A percentile compares a stretch with the other conserved stretches of the same genome.
These are phyloP conservation scores for Ceratocystis ficicola DNA, from an alignment of 2,329 filamentous ascomycete genomes.

Conservation along the genomic window DNA sequence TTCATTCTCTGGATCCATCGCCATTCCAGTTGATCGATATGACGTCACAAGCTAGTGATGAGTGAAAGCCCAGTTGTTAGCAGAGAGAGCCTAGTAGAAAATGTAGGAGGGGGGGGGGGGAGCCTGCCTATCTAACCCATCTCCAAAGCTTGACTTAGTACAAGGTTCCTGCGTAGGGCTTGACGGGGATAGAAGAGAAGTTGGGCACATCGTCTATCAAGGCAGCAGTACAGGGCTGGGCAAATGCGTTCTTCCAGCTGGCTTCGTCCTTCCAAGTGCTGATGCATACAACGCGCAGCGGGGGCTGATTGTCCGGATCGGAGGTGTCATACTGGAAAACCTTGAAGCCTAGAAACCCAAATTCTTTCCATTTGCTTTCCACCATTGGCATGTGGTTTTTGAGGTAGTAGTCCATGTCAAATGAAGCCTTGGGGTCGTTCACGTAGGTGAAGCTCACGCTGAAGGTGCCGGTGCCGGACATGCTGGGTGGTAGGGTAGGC, in stretches of 20 bases:
- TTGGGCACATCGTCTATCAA: slow-evolving; percentile 30
- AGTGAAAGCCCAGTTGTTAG: neutral
- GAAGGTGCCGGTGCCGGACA: slow-evolving; percentile 15
- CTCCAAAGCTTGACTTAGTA: slow-evolving; percentile 3
- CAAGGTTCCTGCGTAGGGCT: slow-evolving; percentile 10
- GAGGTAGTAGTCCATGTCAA: slow-evolving; percentile 41
- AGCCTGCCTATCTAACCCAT: neutral
- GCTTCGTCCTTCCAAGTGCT: slow-evolving; percentile 28
- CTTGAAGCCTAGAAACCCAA: slow-evolving; percentile 33
- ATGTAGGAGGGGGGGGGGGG: neutral
- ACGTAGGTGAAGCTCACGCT: slow-evolving; percentile 16
- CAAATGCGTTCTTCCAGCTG: slow-evolving; percentile 24
- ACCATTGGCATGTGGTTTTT: slow-evolving; percentile 37
- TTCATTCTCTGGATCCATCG: neutral
- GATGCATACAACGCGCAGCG: slow-evolving; percentile 25
- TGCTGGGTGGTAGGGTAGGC: neutral
- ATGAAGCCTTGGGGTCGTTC: slow-evolving; percentile 26
- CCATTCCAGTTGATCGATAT: neutral
- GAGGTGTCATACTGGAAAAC: slow-evolving; percentile 26
- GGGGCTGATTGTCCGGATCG: slow-evolving; percentile 23
- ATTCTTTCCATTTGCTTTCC: slow-evolving; percentile 30
- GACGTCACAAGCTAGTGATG: neutral
- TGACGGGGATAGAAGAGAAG: slow-evolving; percentile 26
- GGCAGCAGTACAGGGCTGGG: slow-evolving; percentile 9
- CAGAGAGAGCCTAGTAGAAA: neutral